Percentiles rank a stretch among this genome's conserved stretches.
Evolutionary conservation across 2,329 filamentous ascomycete genomes (phyloP).

Genomic region (Ceratocystis diversiconidia): DNA sequence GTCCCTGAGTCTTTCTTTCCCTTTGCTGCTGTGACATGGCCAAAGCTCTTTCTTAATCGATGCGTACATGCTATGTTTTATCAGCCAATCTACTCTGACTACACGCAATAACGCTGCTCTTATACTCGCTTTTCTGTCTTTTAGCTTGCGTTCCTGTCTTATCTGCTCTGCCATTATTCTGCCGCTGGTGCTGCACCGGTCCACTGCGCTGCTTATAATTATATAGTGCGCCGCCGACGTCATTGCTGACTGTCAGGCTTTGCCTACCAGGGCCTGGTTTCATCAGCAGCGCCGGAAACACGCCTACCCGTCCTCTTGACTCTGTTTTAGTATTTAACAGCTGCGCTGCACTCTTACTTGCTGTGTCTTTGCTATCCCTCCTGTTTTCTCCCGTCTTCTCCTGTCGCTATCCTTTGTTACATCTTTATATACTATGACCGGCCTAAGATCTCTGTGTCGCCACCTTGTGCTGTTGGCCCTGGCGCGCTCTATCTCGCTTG

Average conservation of each 20-base stretch:
- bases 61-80: not conserved
- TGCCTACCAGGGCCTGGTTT: constrained; percentile 1
- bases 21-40: not conserved
- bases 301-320: not conserved
- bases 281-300: not conserved
- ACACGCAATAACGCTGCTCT: not conserved
- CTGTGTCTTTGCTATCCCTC: not conserved
- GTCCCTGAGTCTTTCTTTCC: not conserved
- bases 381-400: not conserved
- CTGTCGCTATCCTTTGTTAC: not conserved
- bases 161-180: not conserved
- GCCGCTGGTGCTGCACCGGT: not conserved
- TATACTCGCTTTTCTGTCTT: not conserved
- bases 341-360: not conserved
- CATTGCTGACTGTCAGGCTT: constrained; percentile 8
- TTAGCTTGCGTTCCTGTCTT: not conserved
- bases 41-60: not conserved
- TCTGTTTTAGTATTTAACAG: not conserved
- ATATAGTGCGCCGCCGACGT: not conserved
- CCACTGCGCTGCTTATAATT: not conserved
- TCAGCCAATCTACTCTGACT: not conserved
- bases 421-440: not conserved
- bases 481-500: not conserved
- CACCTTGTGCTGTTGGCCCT: not conserved
- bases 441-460: not conserved